phyloP scores from a whole-genome alignment of 768 basidiomycete species.

The Termitomyces titanicus region DNA sequence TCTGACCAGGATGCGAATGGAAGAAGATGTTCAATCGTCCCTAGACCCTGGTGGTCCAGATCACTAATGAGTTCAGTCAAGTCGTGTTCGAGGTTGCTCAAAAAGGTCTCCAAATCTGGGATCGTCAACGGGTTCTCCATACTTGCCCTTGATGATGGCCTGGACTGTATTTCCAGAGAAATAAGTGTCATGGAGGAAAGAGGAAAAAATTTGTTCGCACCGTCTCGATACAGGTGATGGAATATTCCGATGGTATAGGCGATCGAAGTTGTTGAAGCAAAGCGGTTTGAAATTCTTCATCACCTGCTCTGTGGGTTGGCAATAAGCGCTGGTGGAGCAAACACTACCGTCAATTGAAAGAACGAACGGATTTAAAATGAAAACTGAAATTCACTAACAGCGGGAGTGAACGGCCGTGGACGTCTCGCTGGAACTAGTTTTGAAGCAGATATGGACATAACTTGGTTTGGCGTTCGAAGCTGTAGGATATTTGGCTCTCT shows the following conservation, averaged over 20 bases:
- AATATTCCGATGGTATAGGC: not conserved
- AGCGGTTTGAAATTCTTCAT: not conserved
- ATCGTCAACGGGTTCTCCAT: not conserved
- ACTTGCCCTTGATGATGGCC: not conserved
- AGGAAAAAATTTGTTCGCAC: not conserved
- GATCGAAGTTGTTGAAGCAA: not conserved
- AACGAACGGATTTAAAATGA: not conserved
- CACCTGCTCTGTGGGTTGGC: not conserved
- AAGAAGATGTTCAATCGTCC: slow-evolving; percentile 4
- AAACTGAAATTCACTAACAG: not conserved
- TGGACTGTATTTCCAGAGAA: not conserved
- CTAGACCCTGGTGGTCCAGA: slow-evolving; percentile 4
- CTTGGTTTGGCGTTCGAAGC: not conserved
- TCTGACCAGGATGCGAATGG: slow-evolving; percentile 9
- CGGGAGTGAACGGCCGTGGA: slow-evolving; percentile 5
- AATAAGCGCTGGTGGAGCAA: not conserved
- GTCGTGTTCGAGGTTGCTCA: slow-evolving; percentile 6
- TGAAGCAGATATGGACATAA: not conserved
- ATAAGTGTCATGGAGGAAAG: not conserved
- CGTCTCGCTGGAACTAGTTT: not conserved
- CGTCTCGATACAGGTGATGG: not conserved
- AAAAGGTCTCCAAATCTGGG: not conserved
- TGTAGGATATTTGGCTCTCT: not conserved
- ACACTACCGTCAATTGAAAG: not conserved
- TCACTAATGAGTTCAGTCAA: not conserved